Conservation (phyloP, 495 filamentous ascomycete genomes). For the Tuber umbilicatum region DNA sequence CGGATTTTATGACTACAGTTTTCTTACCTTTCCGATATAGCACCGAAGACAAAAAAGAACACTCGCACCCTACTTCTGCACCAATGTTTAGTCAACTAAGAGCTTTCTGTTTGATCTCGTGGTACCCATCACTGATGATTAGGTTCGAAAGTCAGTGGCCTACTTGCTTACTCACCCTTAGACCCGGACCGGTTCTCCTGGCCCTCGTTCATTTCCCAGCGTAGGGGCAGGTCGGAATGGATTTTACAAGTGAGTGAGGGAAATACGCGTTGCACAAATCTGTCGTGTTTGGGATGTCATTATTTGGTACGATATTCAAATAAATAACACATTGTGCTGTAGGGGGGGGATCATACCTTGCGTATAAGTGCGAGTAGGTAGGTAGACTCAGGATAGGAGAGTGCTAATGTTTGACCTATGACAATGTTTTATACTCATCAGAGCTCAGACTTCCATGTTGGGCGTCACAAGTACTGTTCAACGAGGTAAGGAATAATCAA, state of each 20-base stretch:
- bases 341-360: background rate
- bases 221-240: background rate
- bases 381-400: background rate
- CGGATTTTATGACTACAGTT: too few species aligned
- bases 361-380: background rate
- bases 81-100: too few species aligned
- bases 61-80: too few species aligned
- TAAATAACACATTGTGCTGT: background rate
- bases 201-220: background rate
- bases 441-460: background rate
- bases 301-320: background rate
- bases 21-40: too few species aligned
- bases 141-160: background rate
- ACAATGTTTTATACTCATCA: background rate
- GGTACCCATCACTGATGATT: background rate
- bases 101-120: background rate
- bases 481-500: too few species aligned
- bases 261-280: background rate
- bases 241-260: background rate
- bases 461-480: background rate
- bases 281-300: background rate
- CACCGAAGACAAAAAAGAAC: too few species aligned
- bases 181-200: background rate
- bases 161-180: too few species aligned
- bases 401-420: background rate